Percentiles rank a stretch among this genome's conserved stretches.
These are phyloP conservation scores for Alternaria brassicae DNA, from an alignment of 2,329 filamentous ascomycete genomes.

Conservation along the genomic window DNA sequence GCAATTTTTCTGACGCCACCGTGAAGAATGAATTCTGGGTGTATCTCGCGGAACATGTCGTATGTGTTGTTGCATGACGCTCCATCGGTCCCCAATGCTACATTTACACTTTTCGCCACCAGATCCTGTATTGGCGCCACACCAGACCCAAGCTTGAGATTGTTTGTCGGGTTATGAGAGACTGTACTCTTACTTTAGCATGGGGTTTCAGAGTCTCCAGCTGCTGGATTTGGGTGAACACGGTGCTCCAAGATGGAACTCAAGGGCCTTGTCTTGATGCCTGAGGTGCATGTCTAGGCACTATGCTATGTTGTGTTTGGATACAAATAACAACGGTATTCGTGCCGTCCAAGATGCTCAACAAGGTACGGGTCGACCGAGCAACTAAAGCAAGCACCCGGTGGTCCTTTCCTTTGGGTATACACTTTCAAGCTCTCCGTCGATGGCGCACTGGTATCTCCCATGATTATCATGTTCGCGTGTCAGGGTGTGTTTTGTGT, in stretches of 20 bases:
- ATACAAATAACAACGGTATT: slow-evolving; percentile 35
- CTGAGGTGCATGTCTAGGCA: slow-evolving; percentile 38
- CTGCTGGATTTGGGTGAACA: slow-evolving; percentile 55
- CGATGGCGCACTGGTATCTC: slow-evolving; percentile 36
- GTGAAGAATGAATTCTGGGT: slow-evolving; percentile 31
- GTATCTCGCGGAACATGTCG: slow-evolving; percentile 42
- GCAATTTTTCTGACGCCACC: slow-evolving; percentile 23
- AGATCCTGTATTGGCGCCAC: slow-evolving; percentile 25
- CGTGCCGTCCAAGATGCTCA: slow-evolving; percentile 33
- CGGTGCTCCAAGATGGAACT: slow-evolving; percentile 33
- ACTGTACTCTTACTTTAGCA: slow-evolving; percentile 39
- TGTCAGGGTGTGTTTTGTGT: slow-evolving; percentile 47
- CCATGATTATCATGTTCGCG: slow-evolving; percentile 41
- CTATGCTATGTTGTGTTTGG: slow-evolving; percentile 56
- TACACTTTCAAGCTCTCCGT: slow-evolving; percentile 40
- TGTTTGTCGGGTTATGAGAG: slow-evolving; percentile 34
- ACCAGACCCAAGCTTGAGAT: slow-evolving; percentile 35
- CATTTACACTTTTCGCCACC: slow-evolving; percentile 25
- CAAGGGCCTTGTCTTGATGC: slow-evolving; percentile 30
- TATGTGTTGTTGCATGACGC: slow-evolving; percentile 43
- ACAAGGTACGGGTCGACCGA: slow-evolving; percentile 34
- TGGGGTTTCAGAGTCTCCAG: slow-evolving; percentile 52
- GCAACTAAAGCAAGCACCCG: slow-evolving; percentile 28
- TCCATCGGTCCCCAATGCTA: slow-evolving; percentile 33
- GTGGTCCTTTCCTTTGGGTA: slow-evolving; percentile 36